Percentiles rank a stretch among this genome's conserved stretches.
Conservation (phyloP, 2,329 filamentous ascomycete species). For the Hymenoscyphus occultus region DNA sequence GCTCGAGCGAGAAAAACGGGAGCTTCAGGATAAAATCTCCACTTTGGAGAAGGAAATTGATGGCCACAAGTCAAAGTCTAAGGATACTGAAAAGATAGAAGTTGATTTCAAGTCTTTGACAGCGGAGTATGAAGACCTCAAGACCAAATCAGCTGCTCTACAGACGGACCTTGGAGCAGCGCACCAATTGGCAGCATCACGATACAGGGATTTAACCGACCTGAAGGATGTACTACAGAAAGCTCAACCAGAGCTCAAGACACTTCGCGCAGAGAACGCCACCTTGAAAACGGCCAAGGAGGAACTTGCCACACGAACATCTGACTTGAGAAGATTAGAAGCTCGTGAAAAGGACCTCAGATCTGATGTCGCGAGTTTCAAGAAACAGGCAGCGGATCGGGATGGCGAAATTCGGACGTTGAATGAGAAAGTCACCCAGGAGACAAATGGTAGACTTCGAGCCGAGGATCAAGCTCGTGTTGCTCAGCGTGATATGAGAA, state of each 20-base stretch:
- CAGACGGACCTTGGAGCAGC: slow-evolving; percentile 83
- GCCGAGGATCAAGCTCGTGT: slow-evolving; percentile 77
- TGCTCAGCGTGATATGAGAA: slow-evolving; percentile 73
- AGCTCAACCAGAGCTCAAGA: slow-evolving; percentile 80
- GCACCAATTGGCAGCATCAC: slow-evolving; percentile 78
- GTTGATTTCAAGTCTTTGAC: slow-evolving; percentile 40
- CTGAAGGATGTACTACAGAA: slow-evolving; percentile 78
- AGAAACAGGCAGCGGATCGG: slow-evolving; percentile 68
- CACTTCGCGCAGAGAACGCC: slow-evolving; percentile 71
- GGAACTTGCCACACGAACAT: slow-evolving; percentile 60
- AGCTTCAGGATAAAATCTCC: slow-evolving; percentile 60
- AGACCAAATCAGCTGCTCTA: slow-evolving; percentile 63
- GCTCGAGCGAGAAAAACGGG: slow-evolving; percentile 65
- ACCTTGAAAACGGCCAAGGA: slow-evolving; percentile 72
- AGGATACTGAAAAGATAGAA: slow-evolving; percentile 32
- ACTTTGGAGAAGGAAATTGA: slow-evolving; percentile 70
- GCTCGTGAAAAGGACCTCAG: slow-evolving; percentile 78
- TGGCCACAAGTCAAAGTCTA: slow-evolving; percentile 31
- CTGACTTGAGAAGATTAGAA: slow-evolving; percentile 73
- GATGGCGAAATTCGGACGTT: slow-evolving; percentile 75
- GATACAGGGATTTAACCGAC: slow-evolving; percentile 85
- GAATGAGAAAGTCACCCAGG: slow-evolving; percentile 73
- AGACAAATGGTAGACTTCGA: slow-evolving; percentile 67
- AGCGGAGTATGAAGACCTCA: slow-evolving; percentile 63
- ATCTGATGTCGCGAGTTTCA: slow-evolving; percentile 67